These are phyloP conservation scores for Penicillium expansum DNA, from an alignment of 2,329 filamentous ascomycete genomes.

Conservation along the genomic window DNA sequence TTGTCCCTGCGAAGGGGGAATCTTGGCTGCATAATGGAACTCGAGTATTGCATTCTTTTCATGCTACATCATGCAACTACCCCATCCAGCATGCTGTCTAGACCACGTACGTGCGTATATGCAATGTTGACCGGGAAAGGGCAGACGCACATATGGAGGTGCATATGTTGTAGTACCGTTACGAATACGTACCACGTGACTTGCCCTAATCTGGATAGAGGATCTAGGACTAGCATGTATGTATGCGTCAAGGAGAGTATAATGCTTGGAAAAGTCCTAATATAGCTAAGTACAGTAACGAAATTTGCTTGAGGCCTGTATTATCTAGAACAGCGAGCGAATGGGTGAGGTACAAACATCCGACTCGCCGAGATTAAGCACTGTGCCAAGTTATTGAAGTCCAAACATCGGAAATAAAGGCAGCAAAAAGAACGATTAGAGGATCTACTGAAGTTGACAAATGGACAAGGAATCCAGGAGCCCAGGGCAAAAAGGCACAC, in stretches of 20 bases:
- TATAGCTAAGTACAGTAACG: background rate
- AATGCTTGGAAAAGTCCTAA: background rate
- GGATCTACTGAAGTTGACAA: background rate
- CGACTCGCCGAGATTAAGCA: slow-evolving; percentile 9
- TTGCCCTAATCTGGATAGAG: background rate
- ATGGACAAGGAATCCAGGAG: background rate
- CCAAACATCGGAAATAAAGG: background rate
- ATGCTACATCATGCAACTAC: background rate
- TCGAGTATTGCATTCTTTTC: slow-evolving; percentile 1
- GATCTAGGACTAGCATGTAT: background rate
- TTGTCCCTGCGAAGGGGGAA: slow-evolving; percentile 1
- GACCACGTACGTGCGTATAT: background rate
- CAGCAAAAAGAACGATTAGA: background rate
- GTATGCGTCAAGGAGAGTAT: background rate
- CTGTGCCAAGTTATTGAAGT: background rate
- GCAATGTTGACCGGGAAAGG: background rate
- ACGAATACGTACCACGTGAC: background rate
- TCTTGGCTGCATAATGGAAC: slow-evolving; percentile 7
- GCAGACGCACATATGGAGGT: background rate
- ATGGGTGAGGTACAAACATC: background rate
- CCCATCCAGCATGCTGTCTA: background rate
- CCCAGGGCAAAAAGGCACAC: background rate
- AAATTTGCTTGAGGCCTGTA: background rate
- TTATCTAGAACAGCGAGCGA: background rate
- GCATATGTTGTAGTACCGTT: too few relatives aligned